phyloP scores from a whole-genome alignment of 768 basidiomycete species.

The Tylopilus felleus region DNA sequence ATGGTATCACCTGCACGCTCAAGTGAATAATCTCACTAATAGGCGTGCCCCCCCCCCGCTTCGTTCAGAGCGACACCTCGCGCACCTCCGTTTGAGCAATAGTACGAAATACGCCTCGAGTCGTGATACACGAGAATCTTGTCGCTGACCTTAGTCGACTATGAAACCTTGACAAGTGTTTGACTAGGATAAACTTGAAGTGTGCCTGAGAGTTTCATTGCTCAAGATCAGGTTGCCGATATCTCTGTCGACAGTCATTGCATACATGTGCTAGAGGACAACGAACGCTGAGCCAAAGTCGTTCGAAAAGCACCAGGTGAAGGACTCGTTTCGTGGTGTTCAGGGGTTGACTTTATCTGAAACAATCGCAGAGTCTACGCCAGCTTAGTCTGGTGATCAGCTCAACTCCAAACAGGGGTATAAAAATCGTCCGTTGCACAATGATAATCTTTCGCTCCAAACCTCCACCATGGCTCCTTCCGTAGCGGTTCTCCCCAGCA shows the following conservation, averaged over 20 bases:
- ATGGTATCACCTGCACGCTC: background rate
- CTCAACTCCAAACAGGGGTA: background rate
- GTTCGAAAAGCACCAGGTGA: background rate
- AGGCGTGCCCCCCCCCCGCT: background rate
- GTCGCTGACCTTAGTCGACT: background rate
- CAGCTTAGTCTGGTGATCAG: background rate
- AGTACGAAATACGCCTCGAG: background rate
- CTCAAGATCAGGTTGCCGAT: too few species aligned
- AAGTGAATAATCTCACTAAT: background rate
- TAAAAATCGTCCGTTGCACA: background rate
- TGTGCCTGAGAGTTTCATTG: too few species aligned
- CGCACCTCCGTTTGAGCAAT: background rate
- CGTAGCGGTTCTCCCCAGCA: constrained; percentile 29
- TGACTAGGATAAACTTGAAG: too few species aligned
- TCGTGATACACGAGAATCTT: background rate
- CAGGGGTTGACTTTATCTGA: background rate
- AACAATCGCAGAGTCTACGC: background rate
- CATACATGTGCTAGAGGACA: background rate
- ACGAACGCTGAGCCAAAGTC: background rate
- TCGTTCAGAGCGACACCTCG: background rate
- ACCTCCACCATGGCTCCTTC: constrained; percentile 35
- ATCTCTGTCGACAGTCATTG: too few species aligned
- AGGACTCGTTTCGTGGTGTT: background rate
- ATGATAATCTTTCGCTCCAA: background rate
- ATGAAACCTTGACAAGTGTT: background rate